Conservation (phyloP, 2,329 filamentous ascomycete genomes). For the Herpotrichia juniperi region DNA sequence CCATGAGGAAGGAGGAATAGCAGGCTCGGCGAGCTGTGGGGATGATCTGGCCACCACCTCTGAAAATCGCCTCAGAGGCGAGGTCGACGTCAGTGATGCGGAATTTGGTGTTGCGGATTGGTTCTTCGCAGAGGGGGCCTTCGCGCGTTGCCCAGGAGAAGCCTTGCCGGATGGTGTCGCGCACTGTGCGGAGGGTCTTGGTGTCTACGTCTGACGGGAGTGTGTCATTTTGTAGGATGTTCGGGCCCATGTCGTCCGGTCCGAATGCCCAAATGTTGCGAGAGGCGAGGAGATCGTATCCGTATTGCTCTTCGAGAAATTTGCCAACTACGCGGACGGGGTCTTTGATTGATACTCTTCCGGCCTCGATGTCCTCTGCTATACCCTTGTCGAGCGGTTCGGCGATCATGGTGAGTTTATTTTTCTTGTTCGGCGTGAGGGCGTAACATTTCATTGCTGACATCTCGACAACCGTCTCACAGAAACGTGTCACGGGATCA, state of each 20-base stretch:
- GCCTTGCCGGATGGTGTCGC: slow-evolving; percentile 92
- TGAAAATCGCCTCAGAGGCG: slow-evolving; percentile 88
- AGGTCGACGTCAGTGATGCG: slow-evolving; percentile 90
- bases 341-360: slow-evolving; percentile 88
- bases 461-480: slow-evolving; percentile 96
- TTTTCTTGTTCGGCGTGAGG: slow-evolving; percentile 98
- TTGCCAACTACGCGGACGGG: slow-evolving; percentile 92
- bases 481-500: slow-evolving; percentile 95
- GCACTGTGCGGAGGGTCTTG: slow-evolving; percentile 82
- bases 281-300: slow-evolving; percentile 92
- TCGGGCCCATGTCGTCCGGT: slow-evolving; percentile 91
- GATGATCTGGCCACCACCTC: slow-evolving; percentile 96
- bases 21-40: slow-evolving; percentile 90
- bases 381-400: slow-evolving; percentile 96
- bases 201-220: slow-evolving; percentile 94
- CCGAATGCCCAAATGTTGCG: slow-evolving; percentile 99
- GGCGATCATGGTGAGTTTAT: slow-evolving; percentile 98
- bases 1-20: slow-evolving; percentile 97
- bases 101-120: slow-evolving; percentile 98
- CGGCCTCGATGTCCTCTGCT: slow-evolving; percentile 90
- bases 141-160: slow-evolving; percentile 97
- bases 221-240: slow-evolving; percentile 96
- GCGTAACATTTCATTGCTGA: slow-evolving; percentile 98
- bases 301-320: slow-evolving; percentile 96
- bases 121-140: slow-evolving; percentile 96